These are phyloP conservation scores for Mucor saturninus DNA, from an alignment of 371 early-diverging fungal genomes.

Conservation along the genomic window DNA sequence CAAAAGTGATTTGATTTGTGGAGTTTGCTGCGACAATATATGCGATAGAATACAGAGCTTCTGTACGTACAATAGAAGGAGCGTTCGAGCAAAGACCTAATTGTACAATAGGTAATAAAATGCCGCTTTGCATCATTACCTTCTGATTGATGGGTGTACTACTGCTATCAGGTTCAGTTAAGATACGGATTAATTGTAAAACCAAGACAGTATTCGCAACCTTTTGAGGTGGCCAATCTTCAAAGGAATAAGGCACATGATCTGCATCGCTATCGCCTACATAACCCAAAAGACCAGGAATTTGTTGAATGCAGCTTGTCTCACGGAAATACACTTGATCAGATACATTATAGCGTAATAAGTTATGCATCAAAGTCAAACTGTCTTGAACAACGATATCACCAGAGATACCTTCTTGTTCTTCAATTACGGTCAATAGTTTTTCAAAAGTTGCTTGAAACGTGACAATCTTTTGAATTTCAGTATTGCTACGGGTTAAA, in stretches of 20 bases:
- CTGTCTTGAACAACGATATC: conserved; percentile 97
- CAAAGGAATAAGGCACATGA: conserved; percentile 47
- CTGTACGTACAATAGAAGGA: conserved; percentile 64
- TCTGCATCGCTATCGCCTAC: conserved; percentile 68
- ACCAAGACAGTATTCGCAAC: conserved; percentile 82
- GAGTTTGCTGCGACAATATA: conserved; percentile 80
- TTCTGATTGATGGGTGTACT: conserved; percentile 89
- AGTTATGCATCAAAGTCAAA: conserved; percentile 87
- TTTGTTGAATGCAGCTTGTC: conserved; percentile 88
- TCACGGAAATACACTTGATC: conserved; percentile 97
- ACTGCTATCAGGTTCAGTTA: conserved; percentile 85
- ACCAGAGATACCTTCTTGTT: conserved; percentile 93
- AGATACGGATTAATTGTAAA: conserved; percentile 84
- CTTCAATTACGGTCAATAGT: conserved; percentile 81
- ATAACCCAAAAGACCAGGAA: conserved; percentile 72
- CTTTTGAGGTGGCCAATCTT: conserved; percentile 81
- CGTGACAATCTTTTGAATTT: conserved; percentile 97
- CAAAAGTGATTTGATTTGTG: conserved; percentile 76
- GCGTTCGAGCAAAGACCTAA: conserved; percentile 64
- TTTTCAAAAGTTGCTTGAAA: conserved; percentile 97
- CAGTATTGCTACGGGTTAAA: conserved; percentile 88
- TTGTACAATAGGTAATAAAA: conserved; percentile 69
- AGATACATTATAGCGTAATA: conserved; percentile 91
- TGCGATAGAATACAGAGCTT: conserved; percentile 83
- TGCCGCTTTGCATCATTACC: conserved; percentile 81